Evolutionary conservation across 352 stramenopile species (phyloP).

Genomic region (Phytophthora vignae): DNA sequence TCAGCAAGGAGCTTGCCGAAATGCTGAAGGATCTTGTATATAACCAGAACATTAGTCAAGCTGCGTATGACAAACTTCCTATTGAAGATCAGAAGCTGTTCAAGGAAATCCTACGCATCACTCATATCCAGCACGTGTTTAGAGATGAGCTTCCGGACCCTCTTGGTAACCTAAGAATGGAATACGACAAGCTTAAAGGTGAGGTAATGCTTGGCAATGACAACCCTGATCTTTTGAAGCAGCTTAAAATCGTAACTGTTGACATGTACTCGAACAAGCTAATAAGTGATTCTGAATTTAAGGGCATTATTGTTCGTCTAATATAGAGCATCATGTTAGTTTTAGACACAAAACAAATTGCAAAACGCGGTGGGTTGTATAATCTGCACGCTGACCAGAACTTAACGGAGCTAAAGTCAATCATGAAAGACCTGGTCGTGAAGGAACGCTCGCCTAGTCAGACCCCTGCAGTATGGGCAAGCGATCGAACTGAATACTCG

Average conservation of each 20-base stretch:
- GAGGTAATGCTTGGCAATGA: constrained; percentile 21
- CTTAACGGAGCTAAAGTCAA: constrained; percentile 17
- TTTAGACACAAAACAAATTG: neutral
- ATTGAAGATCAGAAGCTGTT: too few species aligned
- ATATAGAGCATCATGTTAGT: neutral
- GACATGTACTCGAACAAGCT: constrained; percentile 14
- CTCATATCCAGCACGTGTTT: too few species aligned
- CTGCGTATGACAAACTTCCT: too few species aligned
- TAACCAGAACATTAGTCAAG: too few species aligned
- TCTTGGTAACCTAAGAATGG: neutral
- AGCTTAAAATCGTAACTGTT: constrained; percentile 15
- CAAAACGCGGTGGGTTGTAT: constrained; percentile 2
- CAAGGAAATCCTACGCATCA: too few species aligned
- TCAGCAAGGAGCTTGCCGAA: too few species aligned
- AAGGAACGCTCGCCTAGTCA: neutral
- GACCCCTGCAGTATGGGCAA: neutral
- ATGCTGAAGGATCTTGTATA: too few species aligned
- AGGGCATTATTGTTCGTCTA: constrained; percentile 1
- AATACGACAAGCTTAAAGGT: constrained; percentile 17
- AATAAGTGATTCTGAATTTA: constrained; percentile 7
- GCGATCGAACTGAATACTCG: neutral
- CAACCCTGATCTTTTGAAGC: constrained; percentile 10
- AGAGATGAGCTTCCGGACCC: too few species aligned
- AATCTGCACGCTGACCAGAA: constrained; percentile 10
- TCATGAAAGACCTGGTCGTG: constrained; percentile 12